A percentile compares a stretch with the other conserved stretches of the same genome.
Evolutionary conservation across 2,329 filamentous ascomycete species (phyloP).

Genomic region (Colletotrichum truncatum): DNA sequence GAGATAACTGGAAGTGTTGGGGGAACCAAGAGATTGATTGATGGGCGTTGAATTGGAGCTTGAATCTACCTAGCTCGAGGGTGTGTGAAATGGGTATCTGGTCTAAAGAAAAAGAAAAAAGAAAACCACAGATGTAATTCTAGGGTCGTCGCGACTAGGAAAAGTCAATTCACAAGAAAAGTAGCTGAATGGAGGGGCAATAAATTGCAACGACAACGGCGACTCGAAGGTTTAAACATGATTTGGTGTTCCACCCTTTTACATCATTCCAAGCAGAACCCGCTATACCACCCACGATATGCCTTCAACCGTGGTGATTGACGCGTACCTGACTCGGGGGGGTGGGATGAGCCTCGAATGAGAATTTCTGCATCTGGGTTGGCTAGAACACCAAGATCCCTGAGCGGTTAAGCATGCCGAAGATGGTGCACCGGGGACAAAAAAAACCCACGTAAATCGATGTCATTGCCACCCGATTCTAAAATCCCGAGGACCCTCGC

Average conservation of each 20-base stretch:
- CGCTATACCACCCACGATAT: background rate
- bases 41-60: too few species aligned
- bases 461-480: too few species aligned
- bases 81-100: too few species aligned
- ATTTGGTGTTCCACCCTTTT: background rate
- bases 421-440: background rate
- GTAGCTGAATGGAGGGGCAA: background rate
- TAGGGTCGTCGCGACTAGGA: too few species aligned
- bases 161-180: background rate
- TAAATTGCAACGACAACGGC: background rate
- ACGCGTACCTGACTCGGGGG: conserved; percentile 16
- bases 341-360: background rate
- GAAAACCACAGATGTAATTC: too few species aligned
- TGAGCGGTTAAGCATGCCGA: background rate
- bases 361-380: background rate
- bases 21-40: too few species aligned
- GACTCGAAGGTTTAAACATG: background rate
- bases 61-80: too few species aligned
- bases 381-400: background rate
- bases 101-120: too few species aligned
- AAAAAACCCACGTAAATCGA: background rate
- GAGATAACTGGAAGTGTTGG: too few species aligned
- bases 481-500: background rate
- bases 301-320: background rate
- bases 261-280: conserved; percentile 13